Evolutionary conservation across 139 green algal species (phyloP), one percentile per base, ranked within the genome.

Genomic region (Chlorokybus atmophyticus): DNA sequence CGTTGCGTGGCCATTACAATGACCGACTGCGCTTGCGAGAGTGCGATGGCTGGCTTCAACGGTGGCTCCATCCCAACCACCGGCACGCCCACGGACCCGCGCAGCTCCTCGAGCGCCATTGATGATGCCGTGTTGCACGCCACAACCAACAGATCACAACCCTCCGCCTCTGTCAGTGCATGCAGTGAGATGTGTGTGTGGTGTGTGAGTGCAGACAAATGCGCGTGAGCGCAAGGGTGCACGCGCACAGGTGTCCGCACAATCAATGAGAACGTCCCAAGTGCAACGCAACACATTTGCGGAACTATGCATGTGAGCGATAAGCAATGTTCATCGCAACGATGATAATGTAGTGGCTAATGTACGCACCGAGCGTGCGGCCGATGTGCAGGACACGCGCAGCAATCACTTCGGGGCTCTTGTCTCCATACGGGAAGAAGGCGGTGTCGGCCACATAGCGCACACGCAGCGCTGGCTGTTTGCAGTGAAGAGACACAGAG

Each of bases 111-210:
- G 29, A 58, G 31, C 5, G 29, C 51, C 19, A 23, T 23, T 17
- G 51, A 58, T 7, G 10, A 58, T 5, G 51, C 51, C 6, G 51
- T 58, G 51, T 58, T 58, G 51, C 51, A 58, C 51, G 51, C 51
- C 51, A 58, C 51, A n/a, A 58, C 14, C 19, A 58, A n/a, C 51
- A 58, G 10, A n/a, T 52, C 10, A 26, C 51, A 58, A 5, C 51
- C 51, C 31, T 58, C 51, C 7, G 6, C 51, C 10, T 30, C 51
- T 23, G n/a, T 10, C 14, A 8, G 29, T 26, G 48, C 14, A 44
- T 10, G 38, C 10, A 44, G 17, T 21, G 38, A 44, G 38, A 44
- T 10, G 38, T 10, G 38, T 10, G 38, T 10, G 38, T 44, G 14
- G 14, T 44, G 14, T 17, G 38, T n/a, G n/a, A n/a, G n/a, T n/a